phyloP scores from a whole-genome alignment of 208 protist species.

The Leishmania turanica region DNA sequence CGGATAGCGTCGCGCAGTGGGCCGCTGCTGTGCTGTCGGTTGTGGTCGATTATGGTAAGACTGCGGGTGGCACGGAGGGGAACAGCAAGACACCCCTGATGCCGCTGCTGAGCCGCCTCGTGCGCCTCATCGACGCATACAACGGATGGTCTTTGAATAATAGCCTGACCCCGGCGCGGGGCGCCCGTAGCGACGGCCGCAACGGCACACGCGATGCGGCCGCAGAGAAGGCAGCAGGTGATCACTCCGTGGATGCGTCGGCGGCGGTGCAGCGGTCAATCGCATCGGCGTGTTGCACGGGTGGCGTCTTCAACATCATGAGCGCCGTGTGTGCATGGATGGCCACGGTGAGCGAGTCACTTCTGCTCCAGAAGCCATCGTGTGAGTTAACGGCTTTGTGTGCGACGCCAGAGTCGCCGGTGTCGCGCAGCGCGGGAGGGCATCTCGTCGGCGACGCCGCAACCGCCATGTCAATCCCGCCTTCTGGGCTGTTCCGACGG shows the following conservation, averaged over 20 bases:
- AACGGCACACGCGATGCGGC: neutral
- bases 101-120: conserved; percentile 2
- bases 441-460: neutral
- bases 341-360: conserved; percentile 10
- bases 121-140: conserved; percentile 16
- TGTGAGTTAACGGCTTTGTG: conserved; percentile 21
- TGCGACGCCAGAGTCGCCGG: neutral
- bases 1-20: neutral
- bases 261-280: neutral
- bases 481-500: conserved; percentile 15
- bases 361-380: neutral
- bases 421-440: neutral
- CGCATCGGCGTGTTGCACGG: conserved; percentile 3
- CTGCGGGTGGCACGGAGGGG: neutral
- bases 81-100: neutral
- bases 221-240: neutral
- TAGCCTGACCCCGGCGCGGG: neutral
- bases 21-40: neutral
- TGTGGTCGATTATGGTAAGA: neutral
- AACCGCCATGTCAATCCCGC: neutral
- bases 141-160: conserved; percentile 14
- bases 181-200: neutral
- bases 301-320: conserved; percentile 26
- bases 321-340: conserved; percentile 14
- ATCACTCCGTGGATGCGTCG: neutral